Conservation (phyloP, 2,329 filamentous ascomycete species). For the Zelopaecilomyces penicillatus region DNA sequence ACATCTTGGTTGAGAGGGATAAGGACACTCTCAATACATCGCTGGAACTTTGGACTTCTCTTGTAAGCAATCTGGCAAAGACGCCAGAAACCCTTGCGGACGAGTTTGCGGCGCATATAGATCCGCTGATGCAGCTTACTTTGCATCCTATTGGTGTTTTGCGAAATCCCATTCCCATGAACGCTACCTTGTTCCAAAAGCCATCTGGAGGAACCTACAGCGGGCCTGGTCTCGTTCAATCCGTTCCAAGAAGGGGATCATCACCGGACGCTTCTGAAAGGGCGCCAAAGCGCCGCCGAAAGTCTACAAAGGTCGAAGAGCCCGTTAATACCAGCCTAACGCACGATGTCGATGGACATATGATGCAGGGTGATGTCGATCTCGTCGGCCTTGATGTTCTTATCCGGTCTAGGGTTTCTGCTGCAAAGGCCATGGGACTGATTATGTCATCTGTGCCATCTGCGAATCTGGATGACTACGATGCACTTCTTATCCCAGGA, state of each 20-base stretch:
- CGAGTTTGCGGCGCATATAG: slow-evolving; percentile 68
- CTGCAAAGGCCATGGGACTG: slow-evolving; percentile 77
- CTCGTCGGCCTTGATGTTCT: slow-evolving; percentile 84
- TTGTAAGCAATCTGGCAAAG: slow-evolving; percentile 61
- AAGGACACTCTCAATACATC: slow-evolving; percentile 74
- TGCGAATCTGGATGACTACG: slow-evolving; percentile 53
- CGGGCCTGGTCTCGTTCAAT: slow-evolving; percentile 35
- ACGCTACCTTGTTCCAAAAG: slow-evolving; percentile 79
- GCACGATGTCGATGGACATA: slow-evolving; percentile 95
- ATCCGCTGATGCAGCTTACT: slow-evolving; percentile 74
- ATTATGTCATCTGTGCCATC: slow-evolving; percentile 72
- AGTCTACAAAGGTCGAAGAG: slow-evolving; percentile 75
- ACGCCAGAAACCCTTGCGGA: slow-evolving; percentile 56
- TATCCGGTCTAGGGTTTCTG: slow-evolving; percentile 80
- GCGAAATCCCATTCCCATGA: slow-evolving; percentile 87
- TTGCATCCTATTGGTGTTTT: slow-evolving; percentile 89
- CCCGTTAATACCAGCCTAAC: slow-evolving; percentile 53
- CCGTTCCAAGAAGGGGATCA: slow-evolving; percentile 37
- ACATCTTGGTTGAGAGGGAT: slow-evolving; percentile 87
- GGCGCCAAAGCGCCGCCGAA: slow-evolving; percentile 67
- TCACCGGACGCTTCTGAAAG: slow-evolving; percentile 51
- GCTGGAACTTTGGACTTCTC: slow-evolving; percentile 75
- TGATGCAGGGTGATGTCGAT: slow-evolving; percentile 95
- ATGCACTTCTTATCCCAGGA: slow-evolving; percentile 53
- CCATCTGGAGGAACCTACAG: slow-evolving; percentile 83